Base-by-base conservation (phyloP, 2,329 filamentous ascomycete species). In the Alternaria triticimaculans region DNA sequence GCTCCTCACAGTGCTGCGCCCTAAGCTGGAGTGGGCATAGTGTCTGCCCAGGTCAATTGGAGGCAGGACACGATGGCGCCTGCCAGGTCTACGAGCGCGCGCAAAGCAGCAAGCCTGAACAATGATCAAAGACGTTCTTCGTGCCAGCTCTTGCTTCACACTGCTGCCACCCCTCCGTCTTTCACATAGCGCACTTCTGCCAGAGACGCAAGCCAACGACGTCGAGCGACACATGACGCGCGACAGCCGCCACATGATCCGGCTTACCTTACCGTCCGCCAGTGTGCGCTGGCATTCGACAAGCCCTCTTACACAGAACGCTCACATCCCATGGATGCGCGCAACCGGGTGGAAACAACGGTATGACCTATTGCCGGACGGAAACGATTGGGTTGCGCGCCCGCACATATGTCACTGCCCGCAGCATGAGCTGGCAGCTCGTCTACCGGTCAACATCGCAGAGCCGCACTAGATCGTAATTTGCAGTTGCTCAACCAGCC, bases 341-440 rank as follows among this genome's bases (percentile, higher is more conserved):
- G 33, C 57, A 55, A 53, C 62, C 62, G 45, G 54, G 63, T 64
- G 61, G 54, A 64, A 64, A 58, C 53, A 55, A 54, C 62, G 58
- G 62, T 63, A 66, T 65, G 62, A 63, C 62, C 60, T 70, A 68
- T 25, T 62, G 57, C 60, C 51, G 56, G 60, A 60, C 30, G 62
- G 33, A 72, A 76, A 76, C 72, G 62, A 78, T 74, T 78, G 75
- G 76, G 69, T 73, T 73, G 69, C 72, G 72, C 73, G 63, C 65
- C 30, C 49, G 62, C 57, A 30, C 50, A 53, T 30, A 68, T 67
- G 68, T 57, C 71, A 68, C 65, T 30, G 55, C 55, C 56, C 60
- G 64, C 58, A 63, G 60, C 55, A 62, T 65, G 69, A 60, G 61
- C 63, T 67, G 70, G 67, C 67, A 70, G 51, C 49, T 45, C 50